These are phyloP conservation scores for Solanum pennellii DNA, from an alignment of 257 asterid species.

Conservation along the genomic window DNA sequence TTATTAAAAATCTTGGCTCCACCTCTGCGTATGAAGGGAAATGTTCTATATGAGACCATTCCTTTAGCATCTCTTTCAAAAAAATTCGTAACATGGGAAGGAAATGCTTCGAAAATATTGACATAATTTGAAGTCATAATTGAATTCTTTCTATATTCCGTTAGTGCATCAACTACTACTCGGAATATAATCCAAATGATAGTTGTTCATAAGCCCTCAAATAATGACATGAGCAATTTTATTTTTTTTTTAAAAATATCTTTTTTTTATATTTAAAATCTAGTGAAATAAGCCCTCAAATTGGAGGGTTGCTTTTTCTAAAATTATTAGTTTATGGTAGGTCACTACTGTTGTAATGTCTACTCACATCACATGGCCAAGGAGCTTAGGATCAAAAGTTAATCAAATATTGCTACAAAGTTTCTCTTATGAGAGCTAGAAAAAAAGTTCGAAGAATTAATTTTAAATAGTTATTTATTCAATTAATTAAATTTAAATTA, in stretches of 20 bases:
- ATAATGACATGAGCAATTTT: background rate
- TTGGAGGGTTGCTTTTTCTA: background rate
- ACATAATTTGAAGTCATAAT: background rate
- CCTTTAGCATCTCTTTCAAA: background rate
- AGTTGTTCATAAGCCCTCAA: background rate
- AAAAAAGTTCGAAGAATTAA: background rate
- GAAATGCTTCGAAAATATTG: background rate
- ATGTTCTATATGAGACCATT: too few relatives aligned
- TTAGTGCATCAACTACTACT: background rate
- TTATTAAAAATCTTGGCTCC: too few relatives aligned
- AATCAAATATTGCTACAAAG: conserved; percentile 4
- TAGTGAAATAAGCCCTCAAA: background rate
- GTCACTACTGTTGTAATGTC: conserved; percentile 10
- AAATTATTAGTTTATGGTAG: conserved; percentile 6
- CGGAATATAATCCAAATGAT: background rate
- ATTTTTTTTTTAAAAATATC: too few relatives aligned
- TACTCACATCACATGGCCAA: conserved; percentile 19
- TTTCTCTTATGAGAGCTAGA: background rate
- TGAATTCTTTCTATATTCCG: too few relatives aligned
- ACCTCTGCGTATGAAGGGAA: background rate
- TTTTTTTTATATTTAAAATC: background rate
- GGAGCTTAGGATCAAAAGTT: background rate
- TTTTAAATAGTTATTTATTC: background rate
- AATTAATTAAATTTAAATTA: background rate
- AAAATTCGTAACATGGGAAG: too few relatives aligned